Evolutionary conservation across 805 yeast genomes (phyloP), one percentile per base, ranked within the genome.

Genomic region (Saccharomyces kudriavzevii): DNA sequence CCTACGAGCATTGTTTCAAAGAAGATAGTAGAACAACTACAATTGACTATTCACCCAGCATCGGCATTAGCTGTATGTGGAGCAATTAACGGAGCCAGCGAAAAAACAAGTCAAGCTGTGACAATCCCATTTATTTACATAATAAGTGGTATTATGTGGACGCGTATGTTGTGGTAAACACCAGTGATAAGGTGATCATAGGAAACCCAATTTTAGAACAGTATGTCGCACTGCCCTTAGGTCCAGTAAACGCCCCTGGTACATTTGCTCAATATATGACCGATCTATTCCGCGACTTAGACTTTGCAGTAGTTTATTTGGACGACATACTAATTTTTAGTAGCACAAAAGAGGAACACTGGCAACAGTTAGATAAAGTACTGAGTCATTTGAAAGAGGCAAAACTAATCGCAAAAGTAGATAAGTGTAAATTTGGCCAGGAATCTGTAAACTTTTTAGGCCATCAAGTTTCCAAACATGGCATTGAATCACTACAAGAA

Each of bases 211-310:
- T n/a, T n/a, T n/a, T n/a, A n/a, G n/a, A n/a, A n/a, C n/a, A 28
- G 10, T 28, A 28, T 5, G 10, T 13, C 8, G 30, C 10, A 9
- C 8, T 28, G 30, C 63, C 60, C 0, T 53, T 62, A 50, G 63
- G 63, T 2, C 29, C 54, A 9, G 49, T 49, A 2, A 58, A 59
- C 40, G 59, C 61, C 3, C 61, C 61, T 4, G 49, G 54, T 20
- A 59, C 62, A 0, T 60, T 62, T 47, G 52, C 58, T 5, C 26
- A 60, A 2, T 56, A 56, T 43, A 60, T 60, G 62, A 52, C 61
- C n/a, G 59, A 55, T 25, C 14, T 59, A 1, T 56, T 59, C 51
- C 51, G 60, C 9, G 57, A 51, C 24, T 22, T 54, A 24, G 14
- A 31, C 10, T 56, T 53, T 48, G 60, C 55, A 1, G 22, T 25